Conservation (phyloP, 1,284 basidiomycete species). For the Ustilago curta region DNA sequence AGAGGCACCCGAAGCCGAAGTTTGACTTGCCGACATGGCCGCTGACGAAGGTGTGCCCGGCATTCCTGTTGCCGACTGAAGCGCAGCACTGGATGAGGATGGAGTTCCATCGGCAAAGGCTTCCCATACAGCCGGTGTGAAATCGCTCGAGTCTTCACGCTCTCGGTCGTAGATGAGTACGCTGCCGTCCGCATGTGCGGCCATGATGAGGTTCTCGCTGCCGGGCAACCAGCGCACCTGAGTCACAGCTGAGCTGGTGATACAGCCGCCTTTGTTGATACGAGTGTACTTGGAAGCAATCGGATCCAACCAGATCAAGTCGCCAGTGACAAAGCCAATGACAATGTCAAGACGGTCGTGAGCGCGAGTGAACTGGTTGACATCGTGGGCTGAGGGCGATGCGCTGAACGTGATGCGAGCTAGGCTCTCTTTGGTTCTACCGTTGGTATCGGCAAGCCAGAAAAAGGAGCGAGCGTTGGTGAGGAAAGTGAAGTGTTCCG, state of each 20-base stretch:
- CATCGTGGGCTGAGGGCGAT: slow-evolving; percentile 82
- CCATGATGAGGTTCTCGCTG: slow-evolving; percentile 80
- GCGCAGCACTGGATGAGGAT: slow-evolving; percentile 31
- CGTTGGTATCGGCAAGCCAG: slow-evolving; percentile 54
- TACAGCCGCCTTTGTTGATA: slow-evolving; percentile 88
- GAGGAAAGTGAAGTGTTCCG: slow-evolving; percentile 66
- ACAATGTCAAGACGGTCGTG: slow-evolving; percentile 86
- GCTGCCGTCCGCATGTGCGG: slow-evolving; percentile 89
- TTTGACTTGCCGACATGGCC: slow-evolving; percentile 44
- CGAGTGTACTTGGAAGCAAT: slow-evolving; percentile 86
- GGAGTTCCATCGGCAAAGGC: slow-evolving; percentile 20
- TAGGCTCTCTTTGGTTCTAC: slow-evolving; percentile 73
- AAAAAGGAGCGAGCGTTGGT: slow-evolving; percentile 60
- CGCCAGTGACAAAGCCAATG: slow-evolving; percentile 91
- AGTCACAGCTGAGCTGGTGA: slow-evolving; percentile 82
- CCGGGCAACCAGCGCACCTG: slow-evolving; percentile 88
- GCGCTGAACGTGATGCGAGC: slow-evolving; percentile 83
- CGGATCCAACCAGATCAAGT: slow-evolving; percentile 82
- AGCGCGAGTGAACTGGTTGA: slow-evolving; percentile 82
- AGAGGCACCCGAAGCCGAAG: slow-evolving; percentile 29
- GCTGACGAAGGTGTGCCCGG: slow-evolving; percentile 28
- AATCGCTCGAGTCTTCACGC: slow-evolving; percentile 78
- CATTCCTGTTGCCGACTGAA: slow-evolving; percentile 14
- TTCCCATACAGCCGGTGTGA: slow-evolving; percentile 35
- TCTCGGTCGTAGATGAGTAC: slow-evolving; percentile 89